Evolutionary conservation across 179 eudicot genomes (phyloP), one percentile per base, ranked within the genome.

Genomic region (Actinidia polygama): DNA sequence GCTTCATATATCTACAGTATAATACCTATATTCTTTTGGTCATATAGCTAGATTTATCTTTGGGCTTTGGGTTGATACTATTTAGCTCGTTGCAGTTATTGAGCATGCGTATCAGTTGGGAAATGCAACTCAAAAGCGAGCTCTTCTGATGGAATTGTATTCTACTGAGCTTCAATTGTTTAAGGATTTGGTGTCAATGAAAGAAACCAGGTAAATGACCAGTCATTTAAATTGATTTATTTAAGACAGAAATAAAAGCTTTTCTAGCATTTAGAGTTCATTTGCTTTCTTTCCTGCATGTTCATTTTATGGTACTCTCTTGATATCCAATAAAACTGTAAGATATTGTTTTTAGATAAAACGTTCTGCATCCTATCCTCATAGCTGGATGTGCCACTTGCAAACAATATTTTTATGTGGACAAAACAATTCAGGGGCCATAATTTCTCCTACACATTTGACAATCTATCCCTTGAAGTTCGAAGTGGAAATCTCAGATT

Each of bases 151-250:
- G 92, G 99, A 97, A 88, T 82, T 95, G 59, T 97, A 95, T 83
- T 97, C 98, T 58, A 89, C 95, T 4, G 99, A 97, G 91, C 95
- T 97, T 55, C 94, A 94, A 81, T 83, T 97, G 88, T 97, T 97
- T 62, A 97, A 94, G 86, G 99, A 95, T 87, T 81, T 95, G 86
- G 85, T 88, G 54, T 89, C 91, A 59, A 84, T 87, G 68, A 94
- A 93, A 77, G 98, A 97, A 83, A 92, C 82, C 86, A 91, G 91
- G 99, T 95, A 83, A 85, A 84, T 15, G 8, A 19, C 24, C 46
- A 55, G 79, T 6, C 21, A 12, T 75, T 24, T 58, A 3, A 69
- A 58, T 10, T 30, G 59, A 21, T 19, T 19, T 18, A n/a, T n/a
- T n/a, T n/a, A n/a, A n/a, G n/a, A n/a, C 16, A 69, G 40, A 69